Base-by-base conservation (phyloP, 2,329 filamentous ascomycete genomes). In the Xylariaceae sp. region DNA sequence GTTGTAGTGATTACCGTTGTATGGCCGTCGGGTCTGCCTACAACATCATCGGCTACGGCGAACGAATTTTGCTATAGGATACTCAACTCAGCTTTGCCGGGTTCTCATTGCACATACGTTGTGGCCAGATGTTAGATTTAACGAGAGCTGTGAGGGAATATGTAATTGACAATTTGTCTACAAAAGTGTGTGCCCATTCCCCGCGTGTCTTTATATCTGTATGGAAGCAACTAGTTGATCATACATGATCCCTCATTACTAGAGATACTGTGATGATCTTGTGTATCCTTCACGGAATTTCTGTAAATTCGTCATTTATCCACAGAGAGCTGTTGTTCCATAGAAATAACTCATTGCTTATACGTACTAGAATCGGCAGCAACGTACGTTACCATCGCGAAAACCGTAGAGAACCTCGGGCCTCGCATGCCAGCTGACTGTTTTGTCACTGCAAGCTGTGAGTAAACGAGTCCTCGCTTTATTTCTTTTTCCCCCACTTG, bases 21-120 rank as follows among this genome's bases (percentile, higher is more conserved):
- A 78, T 85, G 69, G 51, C 78, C 6, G 53, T 71, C 15, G 82
- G 82, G 34, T 79, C 73, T 48, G 31, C 73, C 4, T 65, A 69
- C 36, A 81, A 83, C 52, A 69, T 83, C 9, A 54, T 83, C 26
- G 83, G 83, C 15, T 87, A 87, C 48, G 61, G 65, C 1, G 83
- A 79, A 2, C 71, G 83, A 9, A 65, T 84, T 38, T 56, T 79
- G 52, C 64, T 81, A 44, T 71, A 73, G 48, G 47, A 71, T 34
- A 76, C 85, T 51, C 78, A 79, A 0, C 85, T 81, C 54, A 66
- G 57, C 36, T 74, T 81, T 55, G 55, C 56, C 11, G 78, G 72
- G 7, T 87, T 86, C 30, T 11, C n/a, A n/a, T n/a, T n/a, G n/a
- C n/a, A n/a, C n/a, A n/a, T n/a, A n/a, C n/a, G n/a, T n/a, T n/a